phyloP scores from a whole-genome alignment of 23 red algal species.

The Pyropia haitanensis region DNA sequence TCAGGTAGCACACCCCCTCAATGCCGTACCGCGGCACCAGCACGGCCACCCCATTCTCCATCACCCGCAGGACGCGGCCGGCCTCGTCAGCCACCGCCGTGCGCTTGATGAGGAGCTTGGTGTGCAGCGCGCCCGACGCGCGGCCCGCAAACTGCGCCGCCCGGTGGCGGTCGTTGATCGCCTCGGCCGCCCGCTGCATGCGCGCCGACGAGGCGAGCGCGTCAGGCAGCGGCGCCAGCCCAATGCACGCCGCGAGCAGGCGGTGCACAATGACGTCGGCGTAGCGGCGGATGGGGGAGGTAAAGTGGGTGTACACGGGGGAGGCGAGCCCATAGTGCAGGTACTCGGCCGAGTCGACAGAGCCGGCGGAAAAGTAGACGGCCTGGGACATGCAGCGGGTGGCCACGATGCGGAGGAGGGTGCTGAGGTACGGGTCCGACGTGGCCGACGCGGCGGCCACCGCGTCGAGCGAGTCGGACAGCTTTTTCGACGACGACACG shows the following conservation, averaged over 20 bases:
- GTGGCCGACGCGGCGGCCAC: constrained; percentile 21
- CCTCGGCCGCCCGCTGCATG: constrained; percentile 67
- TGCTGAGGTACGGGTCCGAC: constrained; percentile 73
- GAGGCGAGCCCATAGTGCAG: constrained; percentile 93
- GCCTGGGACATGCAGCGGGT: constrained; percentile 99
- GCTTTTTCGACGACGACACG: constrained; percentile 73
- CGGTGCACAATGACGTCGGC: constrained; percentile 97
- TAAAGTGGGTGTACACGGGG: constrained; percentile 98
- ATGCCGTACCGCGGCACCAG: constrained; percentile 89
- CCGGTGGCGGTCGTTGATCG: constrained; percentile 90
- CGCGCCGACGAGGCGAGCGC: constrained; percentile 38
- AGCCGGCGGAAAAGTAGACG: constrained; percentile 89
- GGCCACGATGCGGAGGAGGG: constrained; percentile 79
- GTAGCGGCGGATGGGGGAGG: constrained; percentile 96
- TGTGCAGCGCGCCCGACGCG: constrained; percentile 68
- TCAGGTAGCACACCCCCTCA: constrained; percentile 48
- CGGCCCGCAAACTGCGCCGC: constrained; percentile 85
- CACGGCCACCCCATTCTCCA: constrained; percentile 80
- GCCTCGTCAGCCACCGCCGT: constrained; percentile 45
- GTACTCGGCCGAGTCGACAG: constrained; percentile 63
- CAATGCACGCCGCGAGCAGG: constrained; percentile 70
- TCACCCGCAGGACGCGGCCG: constrained; percentile 75
- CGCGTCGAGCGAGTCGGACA: constrained; percentile 68
- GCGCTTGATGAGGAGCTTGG: constrained; percentile 54
- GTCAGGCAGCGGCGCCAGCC: constrained; percentile 46